Base-by-base conservation (phyloP, 2,329 filamentous ascomycete species). In the Alternaria viburni region DNA sequence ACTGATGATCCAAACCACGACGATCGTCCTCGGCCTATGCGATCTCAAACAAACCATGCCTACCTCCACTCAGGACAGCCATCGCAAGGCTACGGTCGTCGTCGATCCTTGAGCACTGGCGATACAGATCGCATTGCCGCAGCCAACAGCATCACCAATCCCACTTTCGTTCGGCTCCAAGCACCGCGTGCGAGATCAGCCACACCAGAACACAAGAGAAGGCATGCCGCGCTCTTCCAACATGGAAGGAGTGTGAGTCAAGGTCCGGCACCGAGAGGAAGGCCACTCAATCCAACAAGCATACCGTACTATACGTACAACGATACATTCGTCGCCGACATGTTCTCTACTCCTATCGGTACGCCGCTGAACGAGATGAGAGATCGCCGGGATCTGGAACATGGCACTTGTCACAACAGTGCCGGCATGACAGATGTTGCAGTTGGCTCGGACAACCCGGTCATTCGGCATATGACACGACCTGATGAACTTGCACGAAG, bases 41-140 rank as follows among this genome's bases (percentile, higher is more conserved):
- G 57, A 41, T 60, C 55, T 15, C 57, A 61, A 13, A 68, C 62
- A 11, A 67, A 58, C 28, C 56, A 54, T 5, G 41, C 52, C 12
- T 56, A 36, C 50, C 30, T 59, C 41, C 56, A 55, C 19, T 41
- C 61, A n/a, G 28, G 50, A 19, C 64, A 54, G 17, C 43, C 44
- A 23, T 23, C n/a, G 4, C 70, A 51, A 59, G 30, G 25, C 54
- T 69, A 67, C 19, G 57, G 43, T 12, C 74, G 75, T 45, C 72
- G 73, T n/a, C 72, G 73, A 25, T 78, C 76, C 13, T 66, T 74
- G n/a, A 75, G 75, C 45, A 69, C 73, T 44, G 57, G 67, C 23
- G 72, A 70, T n/a, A 62, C 52, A 46, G 67, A 71, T 23, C 68
- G 57, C 26, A 55, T 66, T 36, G 62, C 59, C 30, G 32, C 61